Evolutionary conservation across 2,329 filamentous ascomycete species (phyloP), one percentile per base, ranked within the genome.

Genomic region (Drechmeria coniospora): DNA sequence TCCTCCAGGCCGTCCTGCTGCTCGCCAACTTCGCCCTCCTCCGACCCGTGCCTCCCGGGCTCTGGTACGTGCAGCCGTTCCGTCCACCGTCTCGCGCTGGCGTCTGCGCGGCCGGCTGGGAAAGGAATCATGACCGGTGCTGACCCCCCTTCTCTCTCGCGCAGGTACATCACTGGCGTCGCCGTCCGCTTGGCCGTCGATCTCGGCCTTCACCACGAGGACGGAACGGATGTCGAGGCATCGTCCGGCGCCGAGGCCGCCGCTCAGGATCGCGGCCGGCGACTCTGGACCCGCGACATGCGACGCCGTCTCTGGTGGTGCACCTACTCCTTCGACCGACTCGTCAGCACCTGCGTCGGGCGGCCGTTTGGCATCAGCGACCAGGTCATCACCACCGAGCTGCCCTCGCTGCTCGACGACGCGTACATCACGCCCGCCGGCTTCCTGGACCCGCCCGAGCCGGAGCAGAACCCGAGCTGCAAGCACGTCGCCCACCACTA

Each of bases 291-390:
- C 21, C 74, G 87, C 29, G 90, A 95, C 49, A 66, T 93, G 36
- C 74, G 84, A 28, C 68, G 87, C 31, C 70, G 87, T 18, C 61
- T 95, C 10, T 95, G 86, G 84, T 95, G 90, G 87, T 93, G 84
- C 55, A 86, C 86, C 2, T 95, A 95, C 53, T 87, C 82, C 5
- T 73, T 95, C 30, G 87, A 95, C 52, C 72, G 87, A n/a, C 72
- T 95, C 5, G 87, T 95, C 27, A 90, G 83, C 44, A 86, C 83
- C 14, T 94, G 86, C 41, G 87, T 95, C 15, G 87, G 87, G 21
- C 67, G 87, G 30, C 90, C 87, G 6, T 92, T 94, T 44, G 86
- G 87, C 17, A 83, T 95, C 36, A 86, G 79, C n/a, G 90, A 95
- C 55, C 81, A 92, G 48, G 82, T 92, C 36, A 82, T 95, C 43